Percentiles rank a stretch among this genome's conserved stretches.
Evolutionary conservation across 106 monocot species (phyloP).

Genomic region (Dendrobium nobile): DNA sequence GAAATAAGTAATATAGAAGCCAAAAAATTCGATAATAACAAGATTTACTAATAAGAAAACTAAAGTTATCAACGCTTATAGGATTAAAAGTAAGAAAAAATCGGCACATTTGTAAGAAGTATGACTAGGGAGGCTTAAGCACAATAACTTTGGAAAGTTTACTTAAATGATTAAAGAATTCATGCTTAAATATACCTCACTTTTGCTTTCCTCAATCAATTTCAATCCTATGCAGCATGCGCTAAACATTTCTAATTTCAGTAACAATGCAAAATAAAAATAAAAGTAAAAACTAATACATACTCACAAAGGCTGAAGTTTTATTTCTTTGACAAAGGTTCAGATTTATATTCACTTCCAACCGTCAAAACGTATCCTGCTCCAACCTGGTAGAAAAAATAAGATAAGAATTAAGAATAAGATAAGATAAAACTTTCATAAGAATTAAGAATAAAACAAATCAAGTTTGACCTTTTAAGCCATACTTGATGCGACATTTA

Average conservation of each 20-base stretch:
- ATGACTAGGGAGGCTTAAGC: not conserved
- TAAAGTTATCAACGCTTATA: not conserved
- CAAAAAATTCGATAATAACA: not conserved
- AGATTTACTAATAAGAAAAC: not conserved
- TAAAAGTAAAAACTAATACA: not conserved
- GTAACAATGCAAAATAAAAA: not conserved
- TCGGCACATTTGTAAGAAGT: not conserved
- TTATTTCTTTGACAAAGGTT: conserved; percentile 49
- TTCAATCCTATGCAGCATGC: not conserved
- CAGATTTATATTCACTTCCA: conserved; percentile 64
- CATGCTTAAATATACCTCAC: not conserved
- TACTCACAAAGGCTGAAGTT: not conserved
- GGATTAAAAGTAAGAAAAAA: not conserved
- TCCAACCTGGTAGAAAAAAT: conserved; percentile 38
- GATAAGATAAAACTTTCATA: no score
- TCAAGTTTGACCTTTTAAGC: not conserved
- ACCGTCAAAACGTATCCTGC: conserved; percentile 58
- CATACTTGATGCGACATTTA: not conserved
- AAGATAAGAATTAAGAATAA: not conserved
- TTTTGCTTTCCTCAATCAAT: not conserved
- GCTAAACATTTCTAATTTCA: not conserved
- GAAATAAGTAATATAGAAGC: not conserved
- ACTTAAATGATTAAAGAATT: not conserved
- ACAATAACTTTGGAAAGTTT: not conserved
- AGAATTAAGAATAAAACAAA: not conserved